A percentile compares a stretch with the other conserved stretches of the same genome.
phyloP scores from a whole-genome alignment of 2,329 filamentous ascomycete species.

The Sporothrix curviconia region DNA sequence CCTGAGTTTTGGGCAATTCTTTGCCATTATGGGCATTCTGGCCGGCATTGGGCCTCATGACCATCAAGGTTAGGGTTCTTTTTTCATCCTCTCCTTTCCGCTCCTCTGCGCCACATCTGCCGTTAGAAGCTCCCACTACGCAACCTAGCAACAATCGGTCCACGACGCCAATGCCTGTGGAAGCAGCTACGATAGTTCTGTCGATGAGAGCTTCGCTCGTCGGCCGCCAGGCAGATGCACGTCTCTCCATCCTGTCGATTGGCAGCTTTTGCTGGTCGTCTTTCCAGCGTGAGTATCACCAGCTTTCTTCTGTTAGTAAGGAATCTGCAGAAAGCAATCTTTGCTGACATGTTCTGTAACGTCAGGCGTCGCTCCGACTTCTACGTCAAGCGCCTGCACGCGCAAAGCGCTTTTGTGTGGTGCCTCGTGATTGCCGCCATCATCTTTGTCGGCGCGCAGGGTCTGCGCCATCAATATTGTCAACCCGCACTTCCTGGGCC shows the following conservation, averaged over 20 bases:
- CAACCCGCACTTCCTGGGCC: conserved; percentile 68
- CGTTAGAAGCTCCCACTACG: no score
- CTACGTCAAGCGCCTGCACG: conserved; percentile 70
- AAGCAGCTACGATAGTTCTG: conserved; percentile 68
- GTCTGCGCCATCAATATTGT: conserved; percentile 66
- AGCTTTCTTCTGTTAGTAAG: neutral
- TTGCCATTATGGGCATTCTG: conserved; percentile 79
- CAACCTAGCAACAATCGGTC: conserved; percentile 73
- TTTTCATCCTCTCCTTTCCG: conserved; percentile 2
- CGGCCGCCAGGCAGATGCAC: conserved; percentile 77
- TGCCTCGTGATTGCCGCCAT: conserved; percentile 71
- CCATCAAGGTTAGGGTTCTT: conserved; percentile 73
- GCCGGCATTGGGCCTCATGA: conserved; percentile 93
- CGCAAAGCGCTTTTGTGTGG: conserved; percentile 83
- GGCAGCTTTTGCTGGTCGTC: conserved; percentile 78
- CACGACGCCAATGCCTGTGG: conserved; percentile 89
- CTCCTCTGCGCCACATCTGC: no score
- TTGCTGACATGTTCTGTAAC: no score
- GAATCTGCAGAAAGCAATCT: no score
- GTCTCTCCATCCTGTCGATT: conserved; percentile 86
- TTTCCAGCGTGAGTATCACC: conserved; percentile 58
- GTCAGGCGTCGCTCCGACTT: conserved; percentile 87
- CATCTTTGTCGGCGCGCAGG: conserved; percentile 76
- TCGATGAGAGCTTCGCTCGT: conserved; percentile 70
- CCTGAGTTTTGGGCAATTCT: conserved; percentile 85